Evolutionary conservation across 192 early-diverging fungal genomes (phyloP).

Genomic region (Umbelopsis vinacea): DNA sequence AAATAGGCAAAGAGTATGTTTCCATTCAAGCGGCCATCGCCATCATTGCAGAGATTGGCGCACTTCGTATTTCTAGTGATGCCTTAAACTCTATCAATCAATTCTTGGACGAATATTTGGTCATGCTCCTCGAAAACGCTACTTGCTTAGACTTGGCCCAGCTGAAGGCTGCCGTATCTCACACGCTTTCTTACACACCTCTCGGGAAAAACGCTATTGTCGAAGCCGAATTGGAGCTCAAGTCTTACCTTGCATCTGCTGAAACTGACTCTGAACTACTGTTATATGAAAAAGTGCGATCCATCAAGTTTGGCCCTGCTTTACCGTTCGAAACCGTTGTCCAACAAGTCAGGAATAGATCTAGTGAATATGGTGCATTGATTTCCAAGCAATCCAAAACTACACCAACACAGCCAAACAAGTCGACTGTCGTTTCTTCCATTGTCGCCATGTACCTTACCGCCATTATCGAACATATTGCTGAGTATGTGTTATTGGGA

Average conservation of each 20-base stretch:
- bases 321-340: conserved; percentile 41
- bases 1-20: conserved; percentile 20
- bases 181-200: conserved; percentile 49
- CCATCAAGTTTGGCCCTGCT: not conserved
- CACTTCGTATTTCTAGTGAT: conserved; percentile 61
- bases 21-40: conserved; percentile 57
- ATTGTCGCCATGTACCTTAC: conserved; percentile 63
- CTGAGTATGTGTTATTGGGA: conserved; percentile 55
- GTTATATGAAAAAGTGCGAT: conserved; percentile 41
- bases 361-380: conserved; percentile 58
- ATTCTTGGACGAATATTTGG: conserved; percentile 62
- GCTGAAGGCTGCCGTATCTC: conserved; percentile 53
- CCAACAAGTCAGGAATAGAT: conserved; percentile 56
- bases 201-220: conserved; percentile 65
- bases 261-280: conserved; percentile 37
- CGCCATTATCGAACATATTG: conserved; percentile 61
- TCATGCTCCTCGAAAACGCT: conserved; percentile 50
- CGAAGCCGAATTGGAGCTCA: conserved; percentile 63
- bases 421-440: conserved; percentile 33
- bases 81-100: conserved; percentile 57
- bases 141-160: conserved; percentile 51
- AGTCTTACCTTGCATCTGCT: conserved; percentile 57
- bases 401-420: conserved; percentile 6
- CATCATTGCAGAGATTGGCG: conserved; percentile 58
- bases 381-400: conserved; percentile 27